These are phyloP conservation scores for Aspergillus tamarii DNA, from an alignment of 2,329 filamentous ascomycete species.

Conservation along the genomic window DNA sequence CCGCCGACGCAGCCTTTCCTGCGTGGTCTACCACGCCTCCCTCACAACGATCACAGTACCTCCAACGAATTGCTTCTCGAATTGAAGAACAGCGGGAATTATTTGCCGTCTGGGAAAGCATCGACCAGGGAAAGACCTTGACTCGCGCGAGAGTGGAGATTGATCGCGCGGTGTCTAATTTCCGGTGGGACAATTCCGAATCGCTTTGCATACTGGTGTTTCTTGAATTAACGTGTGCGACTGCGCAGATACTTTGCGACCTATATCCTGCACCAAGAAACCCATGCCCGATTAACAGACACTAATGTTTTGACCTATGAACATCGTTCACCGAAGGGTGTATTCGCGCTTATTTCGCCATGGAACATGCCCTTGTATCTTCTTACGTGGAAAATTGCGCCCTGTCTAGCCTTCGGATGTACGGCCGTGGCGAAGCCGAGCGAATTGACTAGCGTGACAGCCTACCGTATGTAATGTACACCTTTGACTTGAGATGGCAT, in stretches of 20 bases:
- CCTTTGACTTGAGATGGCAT: background rate
- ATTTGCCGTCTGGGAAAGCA: slow-evolving; percentile 23
- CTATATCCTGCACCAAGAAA: slow-evolving; percentile 14
- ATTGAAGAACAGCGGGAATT: slow-evolving; percentile 18
- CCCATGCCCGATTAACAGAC: slow-evolving; percentile 14
- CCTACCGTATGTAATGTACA: slow-evolving; percentile 14
- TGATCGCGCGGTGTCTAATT: slow-evolving; percentile 23
- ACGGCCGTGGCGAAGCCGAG: slow-evolving; percentile 24
- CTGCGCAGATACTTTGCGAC: slow-evolving; percentile 13
- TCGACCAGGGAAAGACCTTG: slow-evolving; percentile 23
- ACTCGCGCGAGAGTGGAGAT: slow-evolving; percentile 20
- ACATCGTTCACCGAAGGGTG: slow-evolving; percentile 23
- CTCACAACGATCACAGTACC: slow-evolving; percentile 16
- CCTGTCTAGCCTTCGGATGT: slow-evolving; percentile 26
- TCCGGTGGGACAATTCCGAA: slow-evolving; percentile 11
- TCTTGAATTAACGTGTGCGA: background rate
- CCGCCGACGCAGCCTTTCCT: slow-evolving; percentile 19
- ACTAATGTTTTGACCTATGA: slow-evolving; percentile 22
- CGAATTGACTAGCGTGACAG: slow-evolving; percentile 21
- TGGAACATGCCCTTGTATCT: slow-evolving; percentile 27
- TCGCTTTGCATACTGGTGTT: too few relatives aligned
- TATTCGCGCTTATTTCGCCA: slow-evolving; percentile 24
- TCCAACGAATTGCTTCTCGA: slow-evolving; percentile 16
- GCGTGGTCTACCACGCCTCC: slow-evolving; percentile 19
- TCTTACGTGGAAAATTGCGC: slow-evolving; percentile 26